Base-by-base conservation (phyloP, 108 stramenopile genomes). In the Skeletonema potamos region DNA sequence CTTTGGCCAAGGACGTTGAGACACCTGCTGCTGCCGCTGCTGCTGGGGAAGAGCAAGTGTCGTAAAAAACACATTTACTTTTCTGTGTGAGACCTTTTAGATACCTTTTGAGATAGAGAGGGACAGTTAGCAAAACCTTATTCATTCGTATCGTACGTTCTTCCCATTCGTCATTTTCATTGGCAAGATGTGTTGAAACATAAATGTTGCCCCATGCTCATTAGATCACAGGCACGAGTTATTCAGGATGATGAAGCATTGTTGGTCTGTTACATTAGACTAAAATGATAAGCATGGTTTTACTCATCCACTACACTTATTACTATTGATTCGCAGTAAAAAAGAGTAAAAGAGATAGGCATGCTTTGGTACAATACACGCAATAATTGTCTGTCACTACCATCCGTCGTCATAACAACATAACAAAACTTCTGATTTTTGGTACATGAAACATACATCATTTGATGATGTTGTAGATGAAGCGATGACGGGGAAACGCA, bases 1-100 rank as follows among this genome's bases (percentile, higher is more conserved):
- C 62, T n/a, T 62, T 62, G 61, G 62, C 26, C 27, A 64, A 70
- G 48, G 48, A 51, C n/a, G 22, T 51, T 22, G 48, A 51, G 22
- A 22, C 48, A 1, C 22, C 48, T 24, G 48, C 48, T 6, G 48
- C 48, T 20, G 22, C 4, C 6, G 34, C 34, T 4, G 34, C 4
- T 34, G 4, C 34, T 34, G 34, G 34, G 34, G 34, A 51, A 51
- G 48, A n/a, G 1, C 15, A n/a, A n/a, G 4, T 2, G 15, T 41
- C 39, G 15, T 41, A 41, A 15, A 37, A 12, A 41, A 2, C 2
- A 41, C 39, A 3, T 32, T 6, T 4, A 32, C 30, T 32, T 32
- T 32, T 32, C 6, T 6, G 15, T 41, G 15, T 4, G 3, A 41
- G 15, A 32, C n/a, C n/a, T n/a, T n/a, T n/a, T n/a, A n/a, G n/a